Conservation (phyloP, 2,329 filamentous ascomycete species). For the Cercospora citrullina region DNA sequence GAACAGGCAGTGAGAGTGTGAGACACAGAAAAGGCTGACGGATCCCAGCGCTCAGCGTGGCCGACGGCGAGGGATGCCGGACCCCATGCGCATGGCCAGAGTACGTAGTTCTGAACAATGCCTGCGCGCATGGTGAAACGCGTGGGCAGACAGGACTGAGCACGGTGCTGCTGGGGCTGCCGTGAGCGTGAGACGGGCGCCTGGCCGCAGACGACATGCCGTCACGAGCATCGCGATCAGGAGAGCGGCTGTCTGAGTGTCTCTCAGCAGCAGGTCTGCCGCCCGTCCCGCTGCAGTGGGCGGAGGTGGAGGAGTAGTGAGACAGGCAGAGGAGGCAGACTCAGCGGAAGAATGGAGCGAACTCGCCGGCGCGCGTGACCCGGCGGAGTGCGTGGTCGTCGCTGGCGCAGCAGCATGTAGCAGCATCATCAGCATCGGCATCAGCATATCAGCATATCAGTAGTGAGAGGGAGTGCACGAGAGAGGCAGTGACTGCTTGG, state of each 20-base stretch:
- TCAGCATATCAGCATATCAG: neutral
- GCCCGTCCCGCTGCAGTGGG: neutral
- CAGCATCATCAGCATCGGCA: neutral
- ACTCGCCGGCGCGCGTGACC: neutral
- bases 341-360: neutral
- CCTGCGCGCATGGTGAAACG: slow-evolving; percentile 22
- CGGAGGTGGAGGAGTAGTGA: neutral
- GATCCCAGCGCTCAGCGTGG: slow-evolving; percentile 19
- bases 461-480: neutral
- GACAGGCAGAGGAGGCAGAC: neutral
- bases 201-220: slow-evolving; percentile 14
- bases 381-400: neutral
- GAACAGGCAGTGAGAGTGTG: slow-evolving; percentile 15
- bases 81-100: slow-evolving; percentile 10
- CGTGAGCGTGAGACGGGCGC: slow-evolving; percentile 12
- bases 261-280: neutral
- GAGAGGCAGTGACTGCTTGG: neutral
- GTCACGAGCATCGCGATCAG: neutral
- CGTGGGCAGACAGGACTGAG: slow-evolving; percentile 12
- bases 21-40: slow-evolving; percentile 22
- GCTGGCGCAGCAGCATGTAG: neutral
- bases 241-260: neutral
- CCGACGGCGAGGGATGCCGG: slow-evolving; percentile 19
- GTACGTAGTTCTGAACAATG: slow-evolving; percentile 14
- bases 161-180: neutral